Base-by-base conservation (phyloP, 352 stramenopile genomes). In the Globisporangium nagaii region DNA sequence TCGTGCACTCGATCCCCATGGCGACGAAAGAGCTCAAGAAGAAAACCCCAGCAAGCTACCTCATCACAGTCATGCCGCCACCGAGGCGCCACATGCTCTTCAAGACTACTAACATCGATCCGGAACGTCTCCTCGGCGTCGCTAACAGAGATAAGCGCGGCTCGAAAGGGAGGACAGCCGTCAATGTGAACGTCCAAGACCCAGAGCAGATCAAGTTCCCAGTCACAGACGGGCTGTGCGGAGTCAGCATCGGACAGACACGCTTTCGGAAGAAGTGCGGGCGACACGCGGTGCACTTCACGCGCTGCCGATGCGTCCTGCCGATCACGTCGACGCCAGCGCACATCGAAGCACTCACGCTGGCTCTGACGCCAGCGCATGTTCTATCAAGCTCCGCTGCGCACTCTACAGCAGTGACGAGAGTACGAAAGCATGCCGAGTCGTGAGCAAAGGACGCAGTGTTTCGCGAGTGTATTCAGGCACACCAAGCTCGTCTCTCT, bases 241-340 rank as follows among this genome's bases (percentile, higher is more conserved):
- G 76, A 11, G 50, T 71, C n/a, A 84, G 51, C 43, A 71, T 86
- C 45, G 76, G 76, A n/a, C 68, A 73, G 15, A 55, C 56, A 10
- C 30, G 66, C 11, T 86, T 79, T 39, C 74, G 76, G 4, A 84
- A 83, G 44, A 83, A 87, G 31, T 90, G 80, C 34, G 32, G 27
- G 24, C 66, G 73, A 7, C 77, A 90, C 49, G 60, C 69, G n/a
- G 36, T 65, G 19, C 59, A 76, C 2, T 87, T 79, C 56, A 84
- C 72, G 13, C 63, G 73, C 42, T 90, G 80, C 25, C 70, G 77
- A 12, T 90, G 80, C 40, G 68, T 88, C 12, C 58, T 90, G 42
- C 72, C 75, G 0, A 62, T 86, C 19, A 59, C 79, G 4, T 73
- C 70, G 7, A 81, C 73, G 13, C 56, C 77, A 28, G 73, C 71